Evolutionary conservation across 2,329 filamentous ascomycete genomes (phyloP).

Genomic region (Hypomyces rosellus): DNA sequence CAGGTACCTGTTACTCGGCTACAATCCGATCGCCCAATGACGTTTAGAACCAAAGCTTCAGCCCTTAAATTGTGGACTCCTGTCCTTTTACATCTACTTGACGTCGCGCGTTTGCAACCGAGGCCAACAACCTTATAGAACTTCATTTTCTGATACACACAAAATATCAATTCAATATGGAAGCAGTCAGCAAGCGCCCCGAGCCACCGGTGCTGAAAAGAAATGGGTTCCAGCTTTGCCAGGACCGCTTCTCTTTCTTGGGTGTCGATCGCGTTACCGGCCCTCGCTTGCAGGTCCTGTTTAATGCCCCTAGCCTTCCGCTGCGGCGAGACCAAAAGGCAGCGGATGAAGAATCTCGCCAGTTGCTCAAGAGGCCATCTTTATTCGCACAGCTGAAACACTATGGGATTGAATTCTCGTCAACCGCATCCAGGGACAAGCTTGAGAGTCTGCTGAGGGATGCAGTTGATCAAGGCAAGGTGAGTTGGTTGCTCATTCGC

Average conservation of each 20-base stretch:
- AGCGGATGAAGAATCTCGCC: neutral
- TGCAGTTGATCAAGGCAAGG: slow-evolving; percentile 1
- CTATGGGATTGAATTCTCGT: neutral
- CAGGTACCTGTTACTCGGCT: too few species aligned
- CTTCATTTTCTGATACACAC: too few species aligned
- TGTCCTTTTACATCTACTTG: too few species aligned
- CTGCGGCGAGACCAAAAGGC: neutral
- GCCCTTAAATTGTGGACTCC: too few species aligned
- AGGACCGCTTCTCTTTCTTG: neutral
- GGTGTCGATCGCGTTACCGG: neutral
- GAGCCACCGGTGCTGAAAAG: neutral
- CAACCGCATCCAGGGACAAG: neutral
- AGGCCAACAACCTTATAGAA: too few species aligned
- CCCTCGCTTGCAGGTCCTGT: neutral
- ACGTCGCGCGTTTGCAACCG: too few species aligned
- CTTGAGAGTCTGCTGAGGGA: neutral
- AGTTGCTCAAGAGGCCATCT: neutral
- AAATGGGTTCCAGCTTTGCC: slow-evolving; percentile 3
- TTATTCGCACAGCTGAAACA: slow-evolving; percentile 1
- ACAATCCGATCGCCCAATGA: too few species aligned
- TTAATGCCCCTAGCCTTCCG: neutral
- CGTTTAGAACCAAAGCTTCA: too few species aligned
- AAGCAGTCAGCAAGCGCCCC: neutral
- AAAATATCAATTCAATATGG: neutral
- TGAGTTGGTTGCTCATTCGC: neutral